phyloP scores from a whole-genome alignment of 1,284 basidiomycete genomes.

The Rhodotorula sp. region DNA sequence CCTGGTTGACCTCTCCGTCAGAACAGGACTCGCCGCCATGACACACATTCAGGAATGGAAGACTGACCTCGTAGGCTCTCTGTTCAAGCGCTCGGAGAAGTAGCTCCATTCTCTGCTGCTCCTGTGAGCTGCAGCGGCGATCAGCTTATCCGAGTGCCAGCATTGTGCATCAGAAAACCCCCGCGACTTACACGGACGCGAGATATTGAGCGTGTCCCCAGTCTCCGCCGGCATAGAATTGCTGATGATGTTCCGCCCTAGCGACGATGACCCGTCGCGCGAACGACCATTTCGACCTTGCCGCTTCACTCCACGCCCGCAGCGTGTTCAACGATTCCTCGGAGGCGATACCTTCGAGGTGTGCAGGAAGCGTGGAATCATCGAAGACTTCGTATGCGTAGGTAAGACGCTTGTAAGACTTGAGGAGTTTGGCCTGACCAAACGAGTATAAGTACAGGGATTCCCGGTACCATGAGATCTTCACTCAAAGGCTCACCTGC shows the following conservation, averaged over 20 bases:
- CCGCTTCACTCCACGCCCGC: conserved; percentile 24
- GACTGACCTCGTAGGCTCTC: conserved; percentile 25
- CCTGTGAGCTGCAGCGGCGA: conserved; percentile 1
- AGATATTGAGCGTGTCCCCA: conserved; percentile 39
- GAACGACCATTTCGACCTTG: conserved; percentile 35
- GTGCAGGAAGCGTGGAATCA: conserved; percentile 13
- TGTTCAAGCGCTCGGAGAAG: conserved; percentile 24
- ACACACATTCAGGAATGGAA: background rate
- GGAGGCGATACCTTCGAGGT: background rate
- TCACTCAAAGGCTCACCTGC: conserved; percentile 16
- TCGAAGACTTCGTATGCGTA: conserved; percentile 29
- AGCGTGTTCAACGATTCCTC: conserved; percentile 20
- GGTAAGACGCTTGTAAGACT: conserved; percentile 40
- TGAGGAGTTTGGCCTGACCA: conserved; percentile 39
- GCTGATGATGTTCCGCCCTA: conserved; percentile 39
- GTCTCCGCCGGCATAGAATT: conserved; percentile 42
- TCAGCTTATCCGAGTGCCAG: no score
- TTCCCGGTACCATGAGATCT: background rate
- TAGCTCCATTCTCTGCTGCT: conserved; percentile 22
- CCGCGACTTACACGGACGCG: conserved; percentile 20
- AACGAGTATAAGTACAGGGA: background rate
- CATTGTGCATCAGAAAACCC: no score
- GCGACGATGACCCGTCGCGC: conserved; percentile 32
- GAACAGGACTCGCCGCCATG: background rate
- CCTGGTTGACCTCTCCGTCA: background rate